A percentile compares a stretch with the other conserved stretches of the same genome.
Conservation (phyloP, 139 green algal species). For the Nannochloris sp. region DNA sequence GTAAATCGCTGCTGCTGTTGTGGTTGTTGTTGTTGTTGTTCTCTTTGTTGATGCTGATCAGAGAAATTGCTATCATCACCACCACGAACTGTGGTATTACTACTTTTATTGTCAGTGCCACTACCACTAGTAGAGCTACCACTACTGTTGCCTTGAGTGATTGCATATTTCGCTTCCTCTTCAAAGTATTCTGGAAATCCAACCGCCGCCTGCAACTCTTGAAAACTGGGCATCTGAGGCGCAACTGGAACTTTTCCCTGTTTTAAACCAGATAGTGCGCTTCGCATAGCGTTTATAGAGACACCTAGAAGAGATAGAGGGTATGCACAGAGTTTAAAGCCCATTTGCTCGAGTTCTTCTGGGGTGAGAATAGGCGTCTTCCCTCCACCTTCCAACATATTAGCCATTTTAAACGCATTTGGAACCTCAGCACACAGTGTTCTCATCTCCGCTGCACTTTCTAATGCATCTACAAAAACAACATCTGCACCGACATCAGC, state of each 20-base stretch:
- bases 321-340: conserved; percentile 86
- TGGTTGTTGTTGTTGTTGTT: no score
- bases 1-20: no score
- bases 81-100: neutral
- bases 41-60: neutral
- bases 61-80: neutral
- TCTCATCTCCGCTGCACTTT: conserved; percentile 75
- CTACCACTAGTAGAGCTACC: neutral
- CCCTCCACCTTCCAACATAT: conserved; percentile 93
- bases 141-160: neutral
- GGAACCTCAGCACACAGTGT: conserved; percentile 37
- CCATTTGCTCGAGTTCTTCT: conserved; percentile 67
- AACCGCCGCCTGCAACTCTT: neutral
- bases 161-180: conserved; percentile 33
- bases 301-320: conserved; percentile 77
- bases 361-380: conserved; percentile 85
- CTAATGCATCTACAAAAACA: conserved; percentile 93
- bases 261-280: conserved; percentile 38
- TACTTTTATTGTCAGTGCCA: neutral
- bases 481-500: conserved; percentile 86
- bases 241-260: neutral
- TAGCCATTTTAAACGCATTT: conserved; percentile 63
- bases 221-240: conserved; percentile 17
- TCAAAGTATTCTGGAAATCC: conserved; percentile 65
- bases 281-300: conserved; percentile 62